Percentiles rank a stretch among this genome's conserved stretches.
Conservation (phyloP, 2,329 filamentous ascomycete species). For the Zalaria obscura region DNA sequence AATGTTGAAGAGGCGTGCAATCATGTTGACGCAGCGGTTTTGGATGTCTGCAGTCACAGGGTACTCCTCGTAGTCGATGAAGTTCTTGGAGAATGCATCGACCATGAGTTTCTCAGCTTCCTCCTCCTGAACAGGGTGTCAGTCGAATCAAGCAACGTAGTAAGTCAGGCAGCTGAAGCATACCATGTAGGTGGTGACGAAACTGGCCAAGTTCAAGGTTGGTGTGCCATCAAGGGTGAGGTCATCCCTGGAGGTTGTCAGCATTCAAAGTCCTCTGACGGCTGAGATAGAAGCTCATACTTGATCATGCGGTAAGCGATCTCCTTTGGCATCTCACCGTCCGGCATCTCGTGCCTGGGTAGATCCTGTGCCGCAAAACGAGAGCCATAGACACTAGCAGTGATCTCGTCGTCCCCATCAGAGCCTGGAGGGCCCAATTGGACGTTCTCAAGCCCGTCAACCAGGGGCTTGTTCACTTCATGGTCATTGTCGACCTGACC, state of each 20-base stretch:
- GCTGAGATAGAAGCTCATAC: conserved; percentile 11
- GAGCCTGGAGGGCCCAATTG: conserved; percentile 28
- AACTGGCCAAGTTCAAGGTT: conserved; percentile 76
- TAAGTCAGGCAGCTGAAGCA: conserved; percentile 68
- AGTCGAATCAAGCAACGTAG: conserved; percentile 2
- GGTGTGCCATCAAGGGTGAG: conserved; percentile 83
- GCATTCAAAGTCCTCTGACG: not conserved
- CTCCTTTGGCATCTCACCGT: conserved; percentile 77
- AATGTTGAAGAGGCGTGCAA: conserved; percentile 76
- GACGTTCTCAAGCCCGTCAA: conserved; percentile 32
- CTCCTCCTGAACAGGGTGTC: conserved; percentile 49
- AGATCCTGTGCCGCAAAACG: conserved; percentile 69
- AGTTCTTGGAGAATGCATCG: conserved; percentile 87
- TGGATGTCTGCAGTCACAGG: conserved; percentile 44
- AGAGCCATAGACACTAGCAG: conserved; percentile 76
- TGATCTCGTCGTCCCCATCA: conserved; percentile 41
- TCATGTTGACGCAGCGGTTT: conserved; percentile 65
- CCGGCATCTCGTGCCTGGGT: conserved; percentile 74
- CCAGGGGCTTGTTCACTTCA: conserved; percentile 20
- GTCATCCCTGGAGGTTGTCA: conserved; percentile 44
- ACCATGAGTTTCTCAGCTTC: conserved; percentile 94
- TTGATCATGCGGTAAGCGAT: conserved; percentile 96
- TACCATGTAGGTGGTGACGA: conserved; percentile 95
- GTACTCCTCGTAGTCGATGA: conserved; percentile 42
- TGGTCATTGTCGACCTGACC: conserved; percentile 17